A percentile compares a stretch with the other conserved stretches of the same genome.
Evolutionary conservation across 192 early-diverging fungal genomes (phyloP).

Genomic region (Mortierella claussenii): DNA sequence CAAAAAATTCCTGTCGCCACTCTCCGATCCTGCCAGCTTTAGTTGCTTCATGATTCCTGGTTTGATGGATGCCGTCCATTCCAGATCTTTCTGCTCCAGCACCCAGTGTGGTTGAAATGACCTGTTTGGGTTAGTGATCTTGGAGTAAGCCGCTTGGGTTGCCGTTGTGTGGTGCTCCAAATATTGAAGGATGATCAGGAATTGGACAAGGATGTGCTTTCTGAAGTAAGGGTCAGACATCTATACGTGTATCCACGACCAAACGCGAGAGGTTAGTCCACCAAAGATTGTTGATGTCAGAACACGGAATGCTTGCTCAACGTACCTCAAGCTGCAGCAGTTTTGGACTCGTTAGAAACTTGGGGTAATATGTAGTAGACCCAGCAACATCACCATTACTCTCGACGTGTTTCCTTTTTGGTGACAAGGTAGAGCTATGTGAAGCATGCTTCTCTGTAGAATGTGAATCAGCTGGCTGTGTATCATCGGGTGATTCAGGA

Average conservation of each 20-base stretch:
- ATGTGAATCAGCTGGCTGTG: neutral
- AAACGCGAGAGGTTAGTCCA: too few species aligned
- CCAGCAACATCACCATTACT: neutral
- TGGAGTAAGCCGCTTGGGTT: conserved; percentile 57
- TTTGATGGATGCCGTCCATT: conserved; percentile 65
- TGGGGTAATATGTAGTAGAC: conserved; percentile 65
- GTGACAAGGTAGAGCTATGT: neutral
- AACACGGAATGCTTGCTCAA: too few species aligned
- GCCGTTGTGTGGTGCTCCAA: conserved; percentile 61
- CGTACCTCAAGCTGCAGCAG: conserved; percentile 80
- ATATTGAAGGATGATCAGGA: conserved; percentile 88
- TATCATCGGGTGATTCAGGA: neutral
- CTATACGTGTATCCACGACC: too few species aligned
- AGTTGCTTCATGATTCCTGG: conserved; percentile 61
- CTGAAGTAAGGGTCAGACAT: conserved; percentile 85
- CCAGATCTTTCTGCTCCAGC: conserved; percentile 54
- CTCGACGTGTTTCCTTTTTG: conserved; percentile 23
- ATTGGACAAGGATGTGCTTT: conserved; percentile 87
- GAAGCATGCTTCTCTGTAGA: neutral
- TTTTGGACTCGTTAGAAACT: conserved; percentile 78
- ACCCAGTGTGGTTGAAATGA: conserved; percentile 60
- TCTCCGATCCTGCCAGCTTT: conserved; percentile 56
- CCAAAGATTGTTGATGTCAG: too few species aligned
- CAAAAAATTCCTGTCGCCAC: conserved; percentile 70
- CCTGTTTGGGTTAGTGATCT: conserved; percentile 65